These are phyloP conservation scores for Pecoramyces ruminantium DNA, from an alignment of 192 early-diverging fungal species.

Conservation along the genomic window DNA sequence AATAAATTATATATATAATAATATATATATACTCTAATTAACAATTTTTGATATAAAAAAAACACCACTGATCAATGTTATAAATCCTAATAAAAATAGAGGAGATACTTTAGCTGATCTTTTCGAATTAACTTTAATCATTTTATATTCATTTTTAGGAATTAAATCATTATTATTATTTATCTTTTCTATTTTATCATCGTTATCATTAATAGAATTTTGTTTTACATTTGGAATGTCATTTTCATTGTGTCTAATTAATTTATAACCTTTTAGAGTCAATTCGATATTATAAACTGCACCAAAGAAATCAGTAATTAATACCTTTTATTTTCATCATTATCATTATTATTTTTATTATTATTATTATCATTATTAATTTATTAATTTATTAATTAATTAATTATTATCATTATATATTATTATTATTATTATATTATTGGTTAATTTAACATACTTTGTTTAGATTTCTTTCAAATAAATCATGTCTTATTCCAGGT, in stretches of 20 bases:
- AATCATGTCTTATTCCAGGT: conserved; percentile 69
- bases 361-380: too few species aligned
- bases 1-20: too few species aligned
- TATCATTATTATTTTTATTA: too few species aligned
- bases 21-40: too few species aligned
- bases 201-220: not conserved
- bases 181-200: not conserved
- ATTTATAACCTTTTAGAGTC: not conserved
- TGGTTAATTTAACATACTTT: conserved; percentile 43
- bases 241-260: not conserved
- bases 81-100: not conserved
- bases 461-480: conserved; percentile 59
- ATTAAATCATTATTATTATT: not conserved
- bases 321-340: not conserved
- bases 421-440: too few species aligned
- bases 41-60: not conserved
- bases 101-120: not conserved
- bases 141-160: not conserved
- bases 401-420: too few species aligned
- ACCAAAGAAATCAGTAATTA: not conserved
- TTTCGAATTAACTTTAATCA: not conserved
- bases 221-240: not conserved
- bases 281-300: not conserved
- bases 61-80: not conserved
- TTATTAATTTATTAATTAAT: too few species aligned